Evolutionary conservation across 257 asterid genomes (phyloP).

Genomic region (Asclepias syriaca): DNA sequence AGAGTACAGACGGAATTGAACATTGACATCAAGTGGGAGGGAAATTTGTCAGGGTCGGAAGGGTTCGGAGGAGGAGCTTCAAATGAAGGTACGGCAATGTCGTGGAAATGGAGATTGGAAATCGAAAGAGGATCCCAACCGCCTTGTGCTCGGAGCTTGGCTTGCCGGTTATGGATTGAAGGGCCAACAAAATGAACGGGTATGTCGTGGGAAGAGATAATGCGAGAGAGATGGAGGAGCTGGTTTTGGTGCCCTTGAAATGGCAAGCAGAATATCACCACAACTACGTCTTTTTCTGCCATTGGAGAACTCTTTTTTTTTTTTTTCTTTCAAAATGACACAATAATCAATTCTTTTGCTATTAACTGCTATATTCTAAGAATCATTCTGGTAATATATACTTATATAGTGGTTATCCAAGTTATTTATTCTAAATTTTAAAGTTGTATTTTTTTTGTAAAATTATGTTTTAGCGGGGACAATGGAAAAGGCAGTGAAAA

Average conservation of each 20-base stretch:
- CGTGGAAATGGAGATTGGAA: slow-evolving; percentile 41
- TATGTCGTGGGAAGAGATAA: slow-evolving; percentile 34
- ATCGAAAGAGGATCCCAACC: slow-evolving; percentile 32
- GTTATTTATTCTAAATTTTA: too few species aligned
- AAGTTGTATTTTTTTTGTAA: too few species aligned
- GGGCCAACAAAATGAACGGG: slow-evolving; percentile 50
- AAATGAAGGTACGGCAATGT: slow-evolving; percentile 15
- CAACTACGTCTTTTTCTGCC: slow-evolving; percentile 22
- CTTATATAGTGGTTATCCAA: too few species aligned
- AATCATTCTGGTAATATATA: too few species aligned
- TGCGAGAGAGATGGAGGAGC: slow-evolving; percentile 67
- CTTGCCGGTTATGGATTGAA: slow-evolving; percentile 52
- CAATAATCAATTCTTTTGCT: too few species aligned
- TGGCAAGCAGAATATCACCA: slow-evolving; percentile 55
- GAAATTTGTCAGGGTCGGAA: slow-evolving; percentile 3
- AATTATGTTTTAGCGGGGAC: too few species aligned
- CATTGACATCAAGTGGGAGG: slow-evolving; percentile 6
- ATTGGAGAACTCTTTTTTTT: not conserved
- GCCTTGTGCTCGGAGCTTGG: slow-evolving; percentile 37
- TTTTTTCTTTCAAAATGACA: not conserved
- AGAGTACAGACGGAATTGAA: not conserved
- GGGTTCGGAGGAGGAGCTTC: slow-evolving; percentile 17
- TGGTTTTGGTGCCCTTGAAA: slow-evolving; percentile 71
- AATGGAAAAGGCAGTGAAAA: too few species aligned
- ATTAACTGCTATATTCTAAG: too few species aligned